Conservation (phyloP, 306 rosid species). For the Medicago truncatula region MtrunA17r5.0-ANR NC_053049.1:8768001-8768500, state of each 20-base stretch:
- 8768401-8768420: not conserved
- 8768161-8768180: constrained; percentile 4
- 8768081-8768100: not conserved
- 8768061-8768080: constrained; percentile 39
- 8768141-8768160: constrained; percentile 40
- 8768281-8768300: not conserved
- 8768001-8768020: constrained; percentile 32
- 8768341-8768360: constrained; percentile 42
- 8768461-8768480: constrained; percentile 40
- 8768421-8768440: constrained; percentile 27
- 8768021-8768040: not conserved
- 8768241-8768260: not conserved
- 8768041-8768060: constrained; percentile 24
- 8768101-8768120: constrained; percentile 16
- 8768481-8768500: constrained; percentile 21
- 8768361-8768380: constrained; percentile 47
- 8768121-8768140: constrained; percentile 19
- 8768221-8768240: constrained; percentile 29
- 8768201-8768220: constrained; percentile 37
- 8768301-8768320: not conserved
- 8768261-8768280: constrained; percentile 32
- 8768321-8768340: constrained; percentile 19
- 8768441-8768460: not conserved
- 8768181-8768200: constrained; percentile 20
- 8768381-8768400: constrained; percentile 55